Conservation (phyloP, 805 yeast genomes). For the Yamadazyma phyllophila region DNA sequence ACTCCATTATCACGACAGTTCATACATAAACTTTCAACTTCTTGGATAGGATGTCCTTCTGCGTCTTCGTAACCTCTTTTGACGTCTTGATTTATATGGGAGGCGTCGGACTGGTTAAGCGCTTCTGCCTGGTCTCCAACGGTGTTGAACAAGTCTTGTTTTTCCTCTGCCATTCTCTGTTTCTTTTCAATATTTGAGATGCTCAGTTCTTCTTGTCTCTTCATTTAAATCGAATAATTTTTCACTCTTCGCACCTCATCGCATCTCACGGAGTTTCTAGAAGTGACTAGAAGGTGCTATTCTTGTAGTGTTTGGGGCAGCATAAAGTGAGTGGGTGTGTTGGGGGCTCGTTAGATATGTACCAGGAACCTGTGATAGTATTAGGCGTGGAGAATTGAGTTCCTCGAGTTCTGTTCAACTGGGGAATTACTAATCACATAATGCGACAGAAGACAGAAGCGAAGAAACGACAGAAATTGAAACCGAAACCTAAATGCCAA, state of each 20-base stretch:
- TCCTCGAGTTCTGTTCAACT: too few species aligned
- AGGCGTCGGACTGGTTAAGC: constrained; percentile 17
- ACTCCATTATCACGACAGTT: constrained; percentile 85
- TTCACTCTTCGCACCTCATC: constrained; percentile 4
- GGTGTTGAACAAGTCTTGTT: constrained; percentile 23
- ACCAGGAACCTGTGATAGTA: too few species aligned
- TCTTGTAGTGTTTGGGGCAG: neutral
- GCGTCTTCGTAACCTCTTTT: constrained; percentile 79
- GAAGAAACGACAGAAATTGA: too few species aligned
- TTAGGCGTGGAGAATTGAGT: too few species aligned
- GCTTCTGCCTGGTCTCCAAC: constrained; percentile 43
- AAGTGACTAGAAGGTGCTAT: neutral
- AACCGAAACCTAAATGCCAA: too few species aligned
- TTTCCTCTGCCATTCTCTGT: constrained; percentile 8
- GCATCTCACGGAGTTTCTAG: constrained; percentile 5
- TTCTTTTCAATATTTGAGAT: constrained; percentile 16
- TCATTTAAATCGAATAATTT: constrained; percentile 13
- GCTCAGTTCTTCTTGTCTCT: constrained; percentile 17
- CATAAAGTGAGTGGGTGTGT: neutral
- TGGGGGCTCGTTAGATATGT: too few species aligned
- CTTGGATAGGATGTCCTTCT: constrained; percentile 93
- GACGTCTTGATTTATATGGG: constrained; percentile 35
- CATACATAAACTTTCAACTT: constrained; percentile 93
- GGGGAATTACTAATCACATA: too few species aligned
- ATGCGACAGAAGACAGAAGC: too few species aligned